A percentile compares a stretch with the other conserved stretches of the same genome.
Conservation (phyloP, 306 rosid species). For the Nissolia schottii region DNA sequence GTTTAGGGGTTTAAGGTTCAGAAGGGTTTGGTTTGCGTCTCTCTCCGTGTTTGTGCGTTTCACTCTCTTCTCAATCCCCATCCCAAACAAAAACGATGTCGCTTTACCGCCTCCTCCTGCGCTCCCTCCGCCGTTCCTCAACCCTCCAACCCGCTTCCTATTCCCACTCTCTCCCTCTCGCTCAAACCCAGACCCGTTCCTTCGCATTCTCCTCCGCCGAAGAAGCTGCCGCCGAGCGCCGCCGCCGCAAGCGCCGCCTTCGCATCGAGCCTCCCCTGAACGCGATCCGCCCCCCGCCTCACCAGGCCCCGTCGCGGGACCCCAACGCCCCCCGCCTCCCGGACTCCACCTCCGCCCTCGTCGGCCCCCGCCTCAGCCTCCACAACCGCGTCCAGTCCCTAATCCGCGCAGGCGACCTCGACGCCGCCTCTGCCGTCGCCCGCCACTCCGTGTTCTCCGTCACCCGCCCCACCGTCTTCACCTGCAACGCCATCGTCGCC, state of each 20-base stretch:
- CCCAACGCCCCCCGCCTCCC: constrained; percentile 93
- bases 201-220: constrained; percentile 89
- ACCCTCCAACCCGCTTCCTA: background rate
- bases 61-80: background rate
- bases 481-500: constrained; percentile 93
- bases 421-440: constrained; percentile 76
- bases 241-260: constrained; percentile 80
- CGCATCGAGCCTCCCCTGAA: constrained; percentile 92
- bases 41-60: too few relatives aligned
- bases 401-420: constrained; percentile 86
- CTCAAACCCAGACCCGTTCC: constrained; percentile 36
- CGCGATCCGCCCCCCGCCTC: constrained; percentile 70
- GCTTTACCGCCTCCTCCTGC: constrained; percentile 53
- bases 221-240: constrained; percentile 94
- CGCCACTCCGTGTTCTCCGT: constrained; percentile 77
- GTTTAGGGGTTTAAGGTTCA: background rate
- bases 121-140: constrained; percentile 46
- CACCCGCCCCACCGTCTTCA: constrained; percentile 96
- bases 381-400: constrained; percentile 94
- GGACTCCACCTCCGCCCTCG: constrained; percentile 73
- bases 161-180: background rate
- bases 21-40: background rate
- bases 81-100: constrained; percentile 35
- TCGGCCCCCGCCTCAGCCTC: constrained; percentile 80
- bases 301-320: constrained; percentile 46